Evolutionary conservation across 2,329 filamentous ascomycete genomes (phyloP).

Genomic region (Alternaria rosae): DNA sequence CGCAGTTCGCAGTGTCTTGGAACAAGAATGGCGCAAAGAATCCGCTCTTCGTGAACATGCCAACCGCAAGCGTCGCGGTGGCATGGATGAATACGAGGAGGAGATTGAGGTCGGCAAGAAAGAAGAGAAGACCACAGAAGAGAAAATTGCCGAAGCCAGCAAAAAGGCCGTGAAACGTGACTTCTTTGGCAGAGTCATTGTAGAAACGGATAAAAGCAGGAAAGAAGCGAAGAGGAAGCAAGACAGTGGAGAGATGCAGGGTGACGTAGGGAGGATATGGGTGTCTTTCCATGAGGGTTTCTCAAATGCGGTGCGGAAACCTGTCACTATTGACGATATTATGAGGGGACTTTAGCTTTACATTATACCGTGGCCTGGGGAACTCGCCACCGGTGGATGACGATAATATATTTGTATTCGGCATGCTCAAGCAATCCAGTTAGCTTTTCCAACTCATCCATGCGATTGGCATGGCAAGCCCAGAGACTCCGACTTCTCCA

Average conservation of each 20-base stretch:
- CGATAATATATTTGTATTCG: not conserved
- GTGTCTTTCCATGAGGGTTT: slow-evolving; percentile 89
- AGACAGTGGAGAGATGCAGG: slow-evolving; percentile 41
- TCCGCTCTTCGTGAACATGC: slow-evolving; percentile 70
- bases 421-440: not conserved
- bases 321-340: slow-evolving; percentile 81
- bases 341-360: slow-evolving; percentile 66
- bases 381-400: not conserved
- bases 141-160: slow-evolving; percentile 33
- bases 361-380: not conserved
- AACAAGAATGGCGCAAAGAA: slow-evolving; percentile 85
- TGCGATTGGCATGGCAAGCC: not conserved
- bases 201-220: slow-evolving; percentile 52
- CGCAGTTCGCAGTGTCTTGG: slow-evolving; percentile 89
- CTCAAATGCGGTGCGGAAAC: slow-evolving; percentile 91
- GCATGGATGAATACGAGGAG: slow-evolving; percentile 30
- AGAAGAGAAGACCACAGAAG: slow-evolving; percentile 26
- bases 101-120: slow-evolving; percentile 20
- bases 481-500: not conserved
- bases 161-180: slow-evolving; percentile 69
- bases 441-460: not conserved
- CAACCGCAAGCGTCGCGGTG: slow-evolving; percentile 64
- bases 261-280: slow-evolving; percentile 73
- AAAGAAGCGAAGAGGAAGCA: slow-evolving; percentile 54
- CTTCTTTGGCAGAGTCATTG: slow-evolving; percentile 82